Conservation (phyloP, 805 yeast genomes). For the Novakomyces olei region DNA sequence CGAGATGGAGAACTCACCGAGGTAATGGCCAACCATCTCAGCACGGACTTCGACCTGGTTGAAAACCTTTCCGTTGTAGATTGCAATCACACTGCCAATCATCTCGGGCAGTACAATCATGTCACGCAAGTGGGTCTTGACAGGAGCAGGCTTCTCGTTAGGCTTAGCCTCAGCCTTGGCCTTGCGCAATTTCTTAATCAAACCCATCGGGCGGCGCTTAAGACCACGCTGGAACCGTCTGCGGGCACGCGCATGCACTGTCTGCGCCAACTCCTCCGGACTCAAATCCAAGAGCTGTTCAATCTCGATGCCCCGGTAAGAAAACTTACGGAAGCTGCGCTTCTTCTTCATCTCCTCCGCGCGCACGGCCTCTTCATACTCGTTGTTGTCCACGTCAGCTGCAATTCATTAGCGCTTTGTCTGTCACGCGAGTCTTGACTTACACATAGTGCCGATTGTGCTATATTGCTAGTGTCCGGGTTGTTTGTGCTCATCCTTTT, state of each 20-base stretch:
- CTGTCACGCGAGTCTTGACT: no score
- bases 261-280: conserved; percentile 90
- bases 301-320: conserved; percentile 97
- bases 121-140: conserved; percentile 99
- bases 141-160: conserved; percentile 91
- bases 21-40: conserved; percentile 99
- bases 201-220: conserved; percentile 82
- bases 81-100: conserved; percentile 97
- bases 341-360: conserved; percentile 4
- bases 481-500: no score
- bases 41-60: conserved; percentile 97
- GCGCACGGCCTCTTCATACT: conserved; percentile 3
- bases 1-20: conserved; percentile 99
- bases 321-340: conserved; percentile 27
- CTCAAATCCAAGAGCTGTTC: conserved; percentile 79
- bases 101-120: conserved; percentile 98
- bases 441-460: no score
- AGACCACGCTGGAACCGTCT: conserved; percentile 98
- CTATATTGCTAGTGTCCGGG: no score
- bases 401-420: no score
- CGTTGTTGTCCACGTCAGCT: conserved; percentile 3
- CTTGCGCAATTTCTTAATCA: conserved; percentile 92
- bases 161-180: conserved; percentile 69
- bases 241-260: conserved; percentile 97
- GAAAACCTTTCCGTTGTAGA: conserved; percentile 99